Percentiles rank a stretch among this genome's conserved stretches.
These are phyloP conservation scores for Berberis thunbergii DNA, from an alignment of 164 flowering plant species.

Conservation along the genomic window DNA sequence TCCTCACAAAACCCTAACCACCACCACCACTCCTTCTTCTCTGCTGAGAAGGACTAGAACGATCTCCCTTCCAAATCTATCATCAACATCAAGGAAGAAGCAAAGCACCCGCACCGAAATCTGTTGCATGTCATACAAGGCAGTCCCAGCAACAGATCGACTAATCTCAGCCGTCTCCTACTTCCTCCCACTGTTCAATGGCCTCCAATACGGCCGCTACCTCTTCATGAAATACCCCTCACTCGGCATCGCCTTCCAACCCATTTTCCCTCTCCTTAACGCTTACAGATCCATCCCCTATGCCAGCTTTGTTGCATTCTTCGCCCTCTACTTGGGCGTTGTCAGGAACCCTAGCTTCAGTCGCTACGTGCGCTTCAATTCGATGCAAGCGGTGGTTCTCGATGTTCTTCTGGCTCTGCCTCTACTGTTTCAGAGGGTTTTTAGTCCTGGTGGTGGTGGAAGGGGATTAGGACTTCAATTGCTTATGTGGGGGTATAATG, in stretches of 20 bases:
- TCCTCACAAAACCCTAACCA: too few species aligned
- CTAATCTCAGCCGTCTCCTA: conserved; percentile 63
- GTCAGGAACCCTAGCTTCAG: conserved; percentile 63
- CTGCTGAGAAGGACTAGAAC: too few species aligned
- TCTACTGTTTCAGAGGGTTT: conserved; percentile 45
- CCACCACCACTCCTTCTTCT: too few species aligned
- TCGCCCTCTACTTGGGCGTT: conserved; percentile 68
- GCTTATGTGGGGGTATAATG: conserved; percentile 42
- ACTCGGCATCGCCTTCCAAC: conserved; percentile 42
- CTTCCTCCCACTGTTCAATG: conserved; percentile 85
- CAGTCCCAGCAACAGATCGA: conserved; percentile 68
- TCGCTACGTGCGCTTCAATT: conserved; percentile 67
- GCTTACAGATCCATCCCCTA: conserved; percentile 68
- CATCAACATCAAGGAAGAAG: too few species aligned
- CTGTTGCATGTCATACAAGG: conserved; percentile 27
- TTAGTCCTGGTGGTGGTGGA: conserved; percentile 58
- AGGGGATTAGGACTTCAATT: conserved; percentile 46
- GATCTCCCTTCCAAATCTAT: too few species aligned
- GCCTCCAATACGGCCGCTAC: conserved; percentile 77
- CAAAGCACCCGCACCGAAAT: too few species aligned
- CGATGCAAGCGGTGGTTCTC: conserved; percentile 90
- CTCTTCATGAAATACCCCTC: conserved; percentile 48
- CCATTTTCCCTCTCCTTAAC: conserved; percentile 54
- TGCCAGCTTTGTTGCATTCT: conserved; percentile 78
- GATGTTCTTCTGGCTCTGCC: conserved; percentile 74